These are phyloP conservation scores for Syzygium malaccense DNA, from an alignment of 441 rosid genomes.

Conservation along the genomic window DNA sequence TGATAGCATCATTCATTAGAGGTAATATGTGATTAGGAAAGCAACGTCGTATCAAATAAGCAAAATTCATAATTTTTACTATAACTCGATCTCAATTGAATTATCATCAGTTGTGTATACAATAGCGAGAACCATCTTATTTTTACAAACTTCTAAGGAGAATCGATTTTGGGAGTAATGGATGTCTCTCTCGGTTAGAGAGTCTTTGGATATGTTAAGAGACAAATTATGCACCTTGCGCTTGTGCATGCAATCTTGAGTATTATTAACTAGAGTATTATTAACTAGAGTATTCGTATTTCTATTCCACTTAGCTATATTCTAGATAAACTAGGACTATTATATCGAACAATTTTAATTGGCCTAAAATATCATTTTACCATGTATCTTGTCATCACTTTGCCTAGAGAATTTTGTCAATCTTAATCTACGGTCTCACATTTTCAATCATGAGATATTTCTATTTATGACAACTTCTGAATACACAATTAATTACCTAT, in stretches of 20 bases:
- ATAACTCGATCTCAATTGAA: accelerated
- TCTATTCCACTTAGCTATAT: neutral
- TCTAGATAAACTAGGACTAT: neutral
- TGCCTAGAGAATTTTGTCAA: no score
- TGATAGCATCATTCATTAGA: no score
- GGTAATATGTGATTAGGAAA: no score
- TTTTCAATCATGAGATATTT: no score
- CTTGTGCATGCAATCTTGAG: neutral
- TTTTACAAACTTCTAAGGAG: neutral
- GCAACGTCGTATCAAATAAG: neutral
- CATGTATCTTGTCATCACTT: no score
- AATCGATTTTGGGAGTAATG: neutral
- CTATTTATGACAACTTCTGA: no score
- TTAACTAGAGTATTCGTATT: neutral
- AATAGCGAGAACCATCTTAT: neutral
- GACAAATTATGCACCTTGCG: no score
- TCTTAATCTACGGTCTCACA: no score
- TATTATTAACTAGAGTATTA: neutral
- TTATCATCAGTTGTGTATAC: no score
- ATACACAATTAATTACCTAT: no score
- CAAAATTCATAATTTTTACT: no score
- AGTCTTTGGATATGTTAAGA: neutral
- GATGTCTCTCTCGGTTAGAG: neutral
- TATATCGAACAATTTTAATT: neutral
- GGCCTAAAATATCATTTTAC: no score